Evolutionary conservation across 1,284 basidiomycete species (phyloP).

Genomic region (Mycena sp.): DNA sequence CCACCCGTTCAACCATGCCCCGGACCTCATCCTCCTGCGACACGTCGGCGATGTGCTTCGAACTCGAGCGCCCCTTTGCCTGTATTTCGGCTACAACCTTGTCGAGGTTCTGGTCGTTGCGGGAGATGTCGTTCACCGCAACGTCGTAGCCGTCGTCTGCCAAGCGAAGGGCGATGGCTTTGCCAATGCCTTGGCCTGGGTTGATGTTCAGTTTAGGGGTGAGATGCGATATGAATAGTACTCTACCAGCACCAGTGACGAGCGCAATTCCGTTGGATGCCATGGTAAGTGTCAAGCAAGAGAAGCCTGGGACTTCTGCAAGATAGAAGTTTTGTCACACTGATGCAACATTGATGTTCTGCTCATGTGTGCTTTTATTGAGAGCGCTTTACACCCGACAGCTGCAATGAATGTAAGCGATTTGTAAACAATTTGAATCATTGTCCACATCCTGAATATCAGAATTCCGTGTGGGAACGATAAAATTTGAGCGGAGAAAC

Average conservation of each 20-base stretch:
- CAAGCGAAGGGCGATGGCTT: conserved; percentile 50
- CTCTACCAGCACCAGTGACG: conserved; percentile 45
- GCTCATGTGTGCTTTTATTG: too few relatives aligned
- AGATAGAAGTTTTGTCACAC: too few relatives aligned
- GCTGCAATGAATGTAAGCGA: too few relatives aligned
- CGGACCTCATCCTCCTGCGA: conserved; percentile 27
- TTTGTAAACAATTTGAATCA: too few relatives aligned
- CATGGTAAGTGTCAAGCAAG: not conserved
- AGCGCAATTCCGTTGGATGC: conserved; percentile 36
- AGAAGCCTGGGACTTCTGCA: not conserved
- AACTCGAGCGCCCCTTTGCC: conserved; percentile 35
- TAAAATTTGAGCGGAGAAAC: too few relatives aligned
- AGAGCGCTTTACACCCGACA: too few relatives aligned
- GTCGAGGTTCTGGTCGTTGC: conserved; percentile 39
- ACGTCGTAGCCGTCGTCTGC: conserved; percentile 53
- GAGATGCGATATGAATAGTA: not conserved
- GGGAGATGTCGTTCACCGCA: conserved; percentile 48
- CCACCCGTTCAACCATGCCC: conserved; percentile 25
- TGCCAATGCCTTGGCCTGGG: conserved; percentile 48
- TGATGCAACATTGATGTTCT: too few relatives aligned
- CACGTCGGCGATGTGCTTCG: conserved; percentile 25
- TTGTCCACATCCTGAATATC: too few relatives aligned
- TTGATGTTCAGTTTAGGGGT: not conserved
- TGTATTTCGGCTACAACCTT: conserved; percentile 43
- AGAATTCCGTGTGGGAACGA: too few relatives aligned